phyloP scores from a whole-genome alignment of 2,329 filamentous ascomycete genomes.

The Stagonosporopsis chrysanthemi region DNA sequence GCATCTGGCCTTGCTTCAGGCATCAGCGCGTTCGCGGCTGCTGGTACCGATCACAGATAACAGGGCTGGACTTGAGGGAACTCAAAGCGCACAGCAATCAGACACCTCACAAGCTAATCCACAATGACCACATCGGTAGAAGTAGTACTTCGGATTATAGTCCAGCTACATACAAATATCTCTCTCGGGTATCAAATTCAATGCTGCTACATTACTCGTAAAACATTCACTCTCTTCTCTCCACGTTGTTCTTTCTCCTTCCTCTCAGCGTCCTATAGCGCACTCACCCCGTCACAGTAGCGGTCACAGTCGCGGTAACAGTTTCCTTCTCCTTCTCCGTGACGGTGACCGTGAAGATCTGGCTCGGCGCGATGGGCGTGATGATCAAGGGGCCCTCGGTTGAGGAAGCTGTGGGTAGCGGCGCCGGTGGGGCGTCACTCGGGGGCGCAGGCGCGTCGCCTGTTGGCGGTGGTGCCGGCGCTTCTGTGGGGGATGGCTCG shows the following conservation, averaged over 20 bases:
- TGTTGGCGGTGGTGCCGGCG: conserved; percentile 12
- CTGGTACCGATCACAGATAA: too few species aligned
- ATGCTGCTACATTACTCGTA: conserved; percentile 9
- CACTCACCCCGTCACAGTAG: conserved; percentile 9
- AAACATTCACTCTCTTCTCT: neutral
- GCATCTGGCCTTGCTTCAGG: neutral
- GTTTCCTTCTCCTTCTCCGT: conserved; percentile 45
- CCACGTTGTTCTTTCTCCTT: neutral
- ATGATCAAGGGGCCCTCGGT: conserved; percentile 42
- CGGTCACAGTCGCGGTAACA: conserved; percentile 37
- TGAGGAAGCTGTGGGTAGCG: conserved; percentile 15
- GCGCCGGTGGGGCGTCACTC: conserved; percentile 8
- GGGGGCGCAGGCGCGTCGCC: too few species aligned
- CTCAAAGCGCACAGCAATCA: neutral
- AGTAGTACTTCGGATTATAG: neutral
- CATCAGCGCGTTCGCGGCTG: too few species aligned
- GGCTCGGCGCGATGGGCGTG: conserved; percentile 42
- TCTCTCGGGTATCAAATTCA: conserved; percentile 23
- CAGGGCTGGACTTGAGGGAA: too few species aligned
- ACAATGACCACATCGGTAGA: neutral
- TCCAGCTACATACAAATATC: conserved; percentile 3
- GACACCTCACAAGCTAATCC: neutral
- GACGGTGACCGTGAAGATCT: conserved; percentile 45
- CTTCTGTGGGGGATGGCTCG: conserved; percentile 13
- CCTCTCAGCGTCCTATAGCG: neutral